Base-by-base conservation (phyloP, 345 rosid genomes). In the Hibiscus trionum region DNA sequence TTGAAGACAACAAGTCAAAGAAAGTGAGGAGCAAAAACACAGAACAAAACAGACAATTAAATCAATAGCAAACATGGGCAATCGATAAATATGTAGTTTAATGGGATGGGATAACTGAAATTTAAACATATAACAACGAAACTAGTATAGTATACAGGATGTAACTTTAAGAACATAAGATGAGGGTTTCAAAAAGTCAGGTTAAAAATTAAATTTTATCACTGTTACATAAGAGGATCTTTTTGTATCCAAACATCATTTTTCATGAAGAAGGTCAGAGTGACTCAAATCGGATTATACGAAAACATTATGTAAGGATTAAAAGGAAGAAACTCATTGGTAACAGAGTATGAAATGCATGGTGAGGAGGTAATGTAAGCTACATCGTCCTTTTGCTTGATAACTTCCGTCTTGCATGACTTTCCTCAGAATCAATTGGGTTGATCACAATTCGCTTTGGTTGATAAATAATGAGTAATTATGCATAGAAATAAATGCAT, bases 81-180 rank as follows among this genome's bases (percentile, higher is more conserved):
- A 66, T 11, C 27, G 21, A 29, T 3, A 44, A 39, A 37, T 24
- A 66, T 46, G 39, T 12, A 63, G 49, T 29, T 69, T 57, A 21
- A 21, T 21, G 24, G 24, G 14, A 46, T 2, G 19, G 29, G 21
- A 21, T n/a, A 56, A 70, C 27, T 50, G 59, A 15, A 29, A n/a
- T 56, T 55, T 16, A 19, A 39, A 11, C 19, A 53, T 50, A 11
- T 12, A 52, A 31, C 47, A 61, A 70, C 27, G 21, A 52, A 75
- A 17, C 52, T 37, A 37, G 2, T 65, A 42, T 35, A 37, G 1
- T 66, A 44, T 10, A 60, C 15, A 65, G 37, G 27, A 19, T 44
- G 66, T 19, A 16, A 21, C 70, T 66, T 72, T 21, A 66, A 60
- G 15, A 61, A 59, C 47, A 72, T 42, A 37, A 9, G 71, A 26